Conservation (phyloP, 163 green algal species). For the Chlorella variabilis region DNA sequence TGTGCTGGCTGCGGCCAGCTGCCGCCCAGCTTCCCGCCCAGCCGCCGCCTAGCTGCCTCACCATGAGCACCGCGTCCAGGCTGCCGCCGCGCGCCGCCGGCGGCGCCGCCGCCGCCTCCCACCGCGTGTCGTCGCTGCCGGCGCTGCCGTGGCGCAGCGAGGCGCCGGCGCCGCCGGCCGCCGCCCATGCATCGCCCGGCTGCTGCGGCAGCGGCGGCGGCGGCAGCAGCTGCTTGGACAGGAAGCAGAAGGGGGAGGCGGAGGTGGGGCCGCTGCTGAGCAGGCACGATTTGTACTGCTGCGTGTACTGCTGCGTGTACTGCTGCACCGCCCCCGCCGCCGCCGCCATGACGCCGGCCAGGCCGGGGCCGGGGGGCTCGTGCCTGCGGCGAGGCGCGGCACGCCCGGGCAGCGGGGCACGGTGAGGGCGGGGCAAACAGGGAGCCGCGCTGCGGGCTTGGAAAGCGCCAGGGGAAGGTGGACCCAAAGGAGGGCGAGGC, state of each 20-base stretch:
- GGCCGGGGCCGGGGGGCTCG: too few relatives aligned
- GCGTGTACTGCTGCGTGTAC: neutral
- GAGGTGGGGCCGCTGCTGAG: neutral
- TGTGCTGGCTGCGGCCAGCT: neutral
- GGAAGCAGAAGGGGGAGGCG: neutral
- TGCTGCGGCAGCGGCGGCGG: neutral
- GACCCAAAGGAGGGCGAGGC: too few relatives aligned
- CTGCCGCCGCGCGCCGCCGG: neutral
- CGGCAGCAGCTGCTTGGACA: neutral
- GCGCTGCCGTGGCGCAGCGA: neutral
- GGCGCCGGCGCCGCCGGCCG: neutral
- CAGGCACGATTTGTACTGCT: neutral
- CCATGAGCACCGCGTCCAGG: slow-evolving; percentile 14
- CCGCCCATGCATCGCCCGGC: neutral
- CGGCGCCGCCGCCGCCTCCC: too few relatives aligned
- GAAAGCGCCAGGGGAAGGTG: too few relatives aligned
- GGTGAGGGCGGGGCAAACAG: too few relatives aligned
- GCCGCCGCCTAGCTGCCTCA: too few relatives aligned
- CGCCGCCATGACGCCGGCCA: too few relatives aligned
- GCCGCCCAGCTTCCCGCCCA: too few relatives aligned
- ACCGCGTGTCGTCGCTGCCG: neutral
- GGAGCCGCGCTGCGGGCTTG: too few relatives aligned
- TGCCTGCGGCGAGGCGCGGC: too few relatives aligned
- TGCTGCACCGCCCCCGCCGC: neutral
- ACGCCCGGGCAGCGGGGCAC: too few relatives aligned